Conservation (phyloP, 225 moss, liverwort and hornwort species). For the Thuidium tamariscinum region DNA sequence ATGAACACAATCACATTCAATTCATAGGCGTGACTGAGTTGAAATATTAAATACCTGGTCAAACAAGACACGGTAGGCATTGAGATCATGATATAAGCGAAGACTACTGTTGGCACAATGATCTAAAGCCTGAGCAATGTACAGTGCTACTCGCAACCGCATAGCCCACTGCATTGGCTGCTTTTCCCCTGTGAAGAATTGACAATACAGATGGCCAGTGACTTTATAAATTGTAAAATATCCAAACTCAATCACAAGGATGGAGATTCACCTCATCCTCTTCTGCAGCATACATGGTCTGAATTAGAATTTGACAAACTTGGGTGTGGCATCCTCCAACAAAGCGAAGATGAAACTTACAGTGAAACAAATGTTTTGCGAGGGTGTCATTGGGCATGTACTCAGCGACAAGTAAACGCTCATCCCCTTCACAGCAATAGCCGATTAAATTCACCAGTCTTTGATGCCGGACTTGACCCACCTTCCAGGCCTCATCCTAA, state of each 20-base stretch:
- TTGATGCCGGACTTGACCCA: slow-evolving; percentile 92
- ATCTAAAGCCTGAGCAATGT: slow-evolving; percentile 94
- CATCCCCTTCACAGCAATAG: slow-evolving; percentile 90
- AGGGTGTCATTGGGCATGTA: slow-evolving; percentile 97
- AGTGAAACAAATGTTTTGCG: slow-evolving; percentile 93
- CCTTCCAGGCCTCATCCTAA: slow-evolving; percentile 93
- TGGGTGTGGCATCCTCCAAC: not conserved
- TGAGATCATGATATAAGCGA: slow-evolving; percentile 90
- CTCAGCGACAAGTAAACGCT: slow-evolving; percentile 91
- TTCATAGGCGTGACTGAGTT: not conserved
- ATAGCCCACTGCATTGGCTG: slow-evolving; percentile 99
- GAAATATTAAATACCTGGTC: slow-evolving; percentile 54
- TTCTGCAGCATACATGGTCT: not conserved
- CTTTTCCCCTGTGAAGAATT: slow-evolving; percentile 69
- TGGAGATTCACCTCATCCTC: not conserved
- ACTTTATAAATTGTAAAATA: not conserved
- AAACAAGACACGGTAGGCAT: slow-evolving; percentile 91
- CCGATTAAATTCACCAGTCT: slow-evolving; percentile 89
- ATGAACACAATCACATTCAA: not conserved
- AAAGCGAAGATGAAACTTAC: slow-evolving; percentile 25
- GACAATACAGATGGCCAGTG: not conserved
- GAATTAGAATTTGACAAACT: not conserved
- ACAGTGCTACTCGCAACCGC: slow-evolving; percentile 87
- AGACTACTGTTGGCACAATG: slow-evolving; percentile 83
- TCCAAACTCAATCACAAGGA: not conserved